These are phyloP conservation scores for Phialocephala subalpina DNA, from an alignment of 2,329 filamentous ascomycete genomes.

Conservation along the genomic window DNA sequence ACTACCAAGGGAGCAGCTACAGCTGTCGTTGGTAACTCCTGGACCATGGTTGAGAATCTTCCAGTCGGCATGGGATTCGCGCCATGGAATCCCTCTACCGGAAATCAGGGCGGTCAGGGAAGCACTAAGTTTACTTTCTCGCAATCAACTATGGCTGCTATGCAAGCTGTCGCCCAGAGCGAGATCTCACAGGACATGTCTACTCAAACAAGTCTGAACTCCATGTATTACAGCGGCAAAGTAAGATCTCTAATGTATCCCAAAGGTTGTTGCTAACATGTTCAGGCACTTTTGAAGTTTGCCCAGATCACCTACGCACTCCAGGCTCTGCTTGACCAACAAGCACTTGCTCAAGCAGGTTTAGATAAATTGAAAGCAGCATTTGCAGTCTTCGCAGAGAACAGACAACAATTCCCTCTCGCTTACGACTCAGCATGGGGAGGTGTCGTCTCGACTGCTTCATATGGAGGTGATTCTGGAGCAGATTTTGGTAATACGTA, in stretches of 20 bases:
- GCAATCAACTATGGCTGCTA: conserved; percentile 61
- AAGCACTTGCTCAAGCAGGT: conserved; percentile 62
- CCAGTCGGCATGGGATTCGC: conserved; percentile 79
- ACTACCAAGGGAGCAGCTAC: conserved; percentile 86
- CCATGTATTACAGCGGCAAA: conserved; percentile 95
- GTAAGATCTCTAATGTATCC: conserved; percentile 47
- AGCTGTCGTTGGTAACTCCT: conserved; percentile 74
- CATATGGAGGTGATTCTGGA: conserved; percentile 73
- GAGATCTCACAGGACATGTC: conserved; percentile 82
- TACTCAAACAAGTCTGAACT: conserved; percentile 77
- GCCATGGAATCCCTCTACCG: conserved; percentile 72
- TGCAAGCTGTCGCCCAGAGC: conserved; percentile 68
- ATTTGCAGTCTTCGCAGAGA: conserved; percentile 71
- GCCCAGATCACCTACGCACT: conserved; percentile 72
- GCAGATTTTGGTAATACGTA: conserved; percentile 90
- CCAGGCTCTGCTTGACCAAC: conserved; percentile 68
- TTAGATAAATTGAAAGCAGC: conserved; percentile 69
- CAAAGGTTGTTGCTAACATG: conserved; percentile 43
- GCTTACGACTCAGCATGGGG: conserved; percentile 77
- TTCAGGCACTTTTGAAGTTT: conserved; percentile 76
- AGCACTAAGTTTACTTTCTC: conserved; percentile 55
- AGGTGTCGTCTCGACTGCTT: conserved; percentile 79
- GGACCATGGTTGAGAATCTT: conserved; percentile 81
- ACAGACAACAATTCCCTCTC: conserved; percentile 73
- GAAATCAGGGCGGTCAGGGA: conserved; percentile 37